A percentile compares a stretch with the other conserved stretches of the same genome.
Evolutionary conservation across 257 asterid genomes (phyloP).

Genomic region (Apocynum venetum): DNA sequence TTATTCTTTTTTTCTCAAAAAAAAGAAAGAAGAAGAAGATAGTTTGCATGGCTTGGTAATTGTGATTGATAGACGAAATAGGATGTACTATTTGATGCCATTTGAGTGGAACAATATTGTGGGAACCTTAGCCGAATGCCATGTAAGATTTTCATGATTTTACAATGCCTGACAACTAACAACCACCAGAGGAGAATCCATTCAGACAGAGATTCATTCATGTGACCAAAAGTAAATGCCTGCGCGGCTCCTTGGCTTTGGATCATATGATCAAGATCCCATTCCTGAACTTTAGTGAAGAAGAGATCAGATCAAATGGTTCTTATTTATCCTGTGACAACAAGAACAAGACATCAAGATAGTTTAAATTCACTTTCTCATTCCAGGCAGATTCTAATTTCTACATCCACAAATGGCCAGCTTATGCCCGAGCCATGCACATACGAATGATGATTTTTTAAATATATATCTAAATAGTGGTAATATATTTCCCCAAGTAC

Average conservation of each 20-base stretch:
- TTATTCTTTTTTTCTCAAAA: no score
- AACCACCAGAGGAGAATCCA: conserved; percentile 17
- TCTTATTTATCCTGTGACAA: conserved; percentile 15
- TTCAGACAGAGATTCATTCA: conserved; percentile 29
- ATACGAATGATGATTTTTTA: no score
- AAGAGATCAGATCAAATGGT: conserved; percentile 8
- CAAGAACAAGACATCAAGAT: conserved; percentile 15
- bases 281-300: neutral
- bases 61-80: neutral
- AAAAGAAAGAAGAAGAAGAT: no score
- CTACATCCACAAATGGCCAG: conserved; percentile 15
- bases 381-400: neutral
- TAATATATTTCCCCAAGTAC: neutral
- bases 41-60: neutral
- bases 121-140: conserved; percentile 10
- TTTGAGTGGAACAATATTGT: neutral
- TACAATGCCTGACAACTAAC: conserved; percentile 21
- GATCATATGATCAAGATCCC: conserved; percentile 20
- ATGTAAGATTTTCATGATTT: conserved; percentile 6
- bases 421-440: conserved; percentile 4
- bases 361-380: neutral
- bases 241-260: neutral
- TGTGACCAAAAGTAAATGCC: conserved; percentile 17
- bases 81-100: no score
- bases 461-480: no score